phyloP scores from a whole-genome alignment of 2,329 filamentous ascomycete genomes.

The Phyllosticta citriasiana region DNA sequence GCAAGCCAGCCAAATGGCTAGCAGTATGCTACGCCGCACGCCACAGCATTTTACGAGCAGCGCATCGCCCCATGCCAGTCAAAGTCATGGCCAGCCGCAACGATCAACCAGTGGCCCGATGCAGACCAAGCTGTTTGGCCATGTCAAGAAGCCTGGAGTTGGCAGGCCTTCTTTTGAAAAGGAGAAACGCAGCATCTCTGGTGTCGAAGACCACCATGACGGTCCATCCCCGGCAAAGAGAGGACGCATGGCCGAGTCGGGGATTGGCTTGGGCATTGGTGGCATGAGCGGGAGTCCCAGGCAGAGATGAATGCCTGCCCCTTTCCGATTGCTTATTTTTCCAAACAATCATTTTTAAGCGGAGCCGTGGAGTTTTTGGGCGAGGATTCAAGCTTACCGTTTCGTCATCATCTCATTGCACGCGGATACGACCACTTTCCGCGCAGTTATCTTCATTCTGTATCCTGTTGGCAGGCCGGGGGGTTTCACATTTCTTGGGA shows the following conservation, averaged over 20 bases:
- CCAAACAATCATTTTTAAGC: background rate
- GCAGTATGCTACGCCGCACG: slow-evolving; percentile 59
- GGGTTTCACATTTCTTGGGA: background rate
- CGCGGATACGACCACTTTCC: background rate
- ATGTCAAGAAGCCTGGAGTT: slow-evolving; percentile 46
- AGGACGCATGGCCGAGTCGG: slow-evolving; percentile 34
- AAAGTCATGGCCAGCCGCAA: slow-evolving; percentile 19
- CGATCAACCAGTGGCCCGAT: slow-evolving; percentile 33
- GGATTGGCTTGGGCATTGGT: slow-evolving; percentile 49
- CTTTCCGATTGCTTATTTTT: background rate
- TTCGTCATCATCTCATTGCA: background rate
- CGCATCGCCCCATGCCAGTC: slow-evolving; percentile 28
- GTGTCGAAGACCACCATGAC: slow-evolving; percentile 3
- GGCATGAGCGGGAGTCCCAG: slow-evolving; percentile 16
- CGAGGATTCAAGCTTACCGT: background rate
- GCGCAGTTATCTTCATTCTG: background rate
- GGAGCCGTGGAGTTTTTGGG: background rate
- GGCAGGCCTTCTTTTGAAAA: slow-evolving; percentile 19
- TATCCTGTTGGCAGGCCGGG: background rate
- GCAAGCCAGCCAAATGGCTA: slow-evolving; percentile 68
- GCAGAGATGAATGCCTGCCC: background rate
- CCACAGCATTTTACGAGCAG: slow-evolving; percentile 29
- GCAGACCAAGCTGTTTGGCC: slow-evolving; percentile 55
- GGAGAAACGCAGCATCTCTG: slow-evolving; percentile 22
- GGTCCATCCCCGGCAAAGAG: slow-evolving; percentile 37